phyloP scores from a whole-genome alignment of 192 early-diverging fungal species.

The Mortierella antarctica region DNA sequence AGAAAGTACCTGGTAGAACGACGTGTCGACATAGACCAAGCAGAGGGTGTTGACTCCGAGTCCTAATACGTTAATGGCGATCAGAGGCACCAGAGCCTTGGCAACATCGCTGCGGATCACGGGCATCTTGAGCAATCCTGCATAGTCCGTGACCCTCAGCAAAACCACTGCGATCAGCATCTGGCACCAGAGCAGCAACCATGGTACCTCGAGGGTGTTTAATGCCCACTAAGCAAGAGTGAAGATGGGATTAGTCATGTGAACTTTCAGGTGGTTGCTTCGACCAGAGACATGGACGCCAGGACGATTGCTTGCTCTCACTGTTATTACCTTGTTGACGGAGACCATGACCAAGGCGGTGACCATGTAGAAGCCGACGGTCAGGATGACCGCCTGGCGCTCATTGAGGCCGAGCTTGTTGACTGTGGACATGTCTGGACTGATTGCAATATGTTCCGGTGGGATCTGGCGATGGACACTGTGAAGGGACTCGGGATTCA shows the following conservation, averaged over 20 bases:
- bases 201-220: constrained; percentile 57
- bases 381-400: constrained; percentile 30
- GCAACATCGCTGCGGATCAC: constrained; percentile 45
- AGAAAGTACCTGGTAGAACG: constrained; percentile 64
- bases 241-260: not conserved
- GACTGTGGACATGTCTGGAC: not conserved
- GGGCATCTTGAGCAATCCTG: constrained; percentile 57
- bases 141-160: constrained; percentile 31
- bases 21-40: constrained; percentile 67
- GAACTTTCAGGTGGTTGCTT: not conserved
- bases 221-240: constrained; percentile 56
- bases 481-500: too few species aligned
- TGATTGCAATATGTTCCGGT: not conserved
- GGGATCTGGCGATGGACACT: too few species aligned
- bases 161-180: constrained; percentile 62
- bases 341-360: constrained; percentile 55
- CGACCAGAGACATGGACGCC: not conserved
- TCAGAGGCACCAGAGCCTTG: constrained; percentile 53
- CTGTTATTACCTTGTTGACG: constrained; percentile 55
- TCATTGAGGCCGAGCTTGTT: constrained; percentile 25
- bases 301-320: not conserved
- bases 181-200: constrained; percentile 67
- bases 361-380: constrained; percentile 31
- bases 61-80: constrained; percentile 67
- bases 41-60: constrained; percentile 68